Base-by-base conservation (phyloP, 169 alveolate genomes). In the Plasmodium gaboni region DNA sequence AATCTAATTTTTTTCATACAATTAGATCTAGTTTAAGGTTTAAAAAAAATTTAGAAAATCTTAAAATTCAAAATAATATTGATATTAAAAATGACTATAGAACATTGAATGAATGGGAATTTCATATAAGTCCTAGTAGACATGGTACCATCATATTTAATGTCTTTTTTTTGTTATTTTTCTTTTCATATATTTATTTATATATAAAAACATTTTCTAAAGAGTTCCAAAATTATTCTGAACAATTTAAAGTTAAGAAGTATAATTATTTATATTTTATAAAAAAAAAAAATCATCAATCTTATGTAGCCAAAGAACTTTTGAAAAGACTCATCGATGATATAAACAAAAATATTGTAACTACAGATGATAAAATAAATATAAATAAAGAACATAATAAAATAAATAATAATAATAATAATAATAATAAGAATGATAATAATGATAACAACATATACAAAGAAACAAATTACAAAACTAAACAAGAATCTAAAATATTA, bases 121-220 rank as follows among this genome's bases (percentile, higher is more conserved):
- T n/a, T 48, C 70, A 51, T 42, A 68, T 83, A 24, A 83, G 91
- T 7, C 91, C 91, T 8, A 63, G 63, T 55, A 83, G 91, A 38
- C 91, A 83, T 83, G 48, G 70, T 17, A 83, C 91, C n/a, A 83
- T 83, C 13, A n/a, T 83, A 13, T 83, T 83, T 83, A 83, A 83
- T 71, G 38, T 83, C 8, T 83, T 83, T 55, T 83, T 83, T 68
- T 72, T 83, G 26, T 57, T 83, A 55, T 83, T 83, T 61, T 83
- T 83, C 60, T 83, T 67, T 60, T 83, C 80, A 24, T 83, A 68
- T 32, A 28, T 83, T 13, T 48, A 83, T 55, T 51, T 83, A 55
- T 83, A 83, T 83, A 32, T 83, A n/a, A 83, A 68, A 61, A 38
- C 91, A 10, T 83, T 83, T 26, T 32, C 69, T 6, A 9, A 42